These are phyloP conservation scores for Gossypium ekmanianum DNA, from an alignment of 345 rosid genomes.

Conservation along the genomic window DNA sequence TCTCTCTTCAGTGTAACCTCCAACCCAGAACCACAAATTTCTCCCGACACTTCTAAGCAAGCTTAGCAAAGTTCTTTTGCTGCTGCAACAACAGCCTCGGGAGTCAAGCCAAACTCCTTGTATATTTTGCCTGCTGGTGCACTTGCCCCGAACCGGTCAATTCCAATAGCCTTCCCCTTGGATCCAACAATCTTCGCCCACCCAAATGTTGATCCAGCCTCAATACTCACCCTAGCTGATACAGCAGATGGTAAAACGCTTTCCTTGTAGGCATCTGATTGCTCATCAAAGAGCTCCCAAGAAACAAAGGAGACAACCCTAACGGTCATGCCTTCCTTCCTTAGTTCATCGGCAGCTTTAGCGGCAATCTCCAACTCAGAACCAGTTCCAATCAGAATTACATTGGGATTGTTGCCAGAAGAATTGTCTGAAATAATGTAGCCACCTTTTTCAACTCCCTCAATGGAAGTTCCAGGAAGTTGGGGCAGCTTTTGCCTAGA, in stretches of 20 bases:
- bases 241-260: slow-evolving; percentile 76
- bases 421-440: slow-evolving; percentile 86
- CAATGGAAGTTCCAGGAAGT: slow-evolving; percentile 84
- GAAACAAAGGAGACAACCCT: slow-evolving; percentile 89
- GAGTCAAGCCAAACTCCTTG: slow-evolving; percentile 73
- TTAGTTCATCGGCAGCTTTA: slow-evolving; percentile 70
- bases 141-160: slow-evolving; percentile 88
- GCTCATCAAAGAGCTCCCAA: slow-evolving; percentile 86
- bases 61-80: slow-evolving; percentile 52
- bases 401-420: slow-evolving; percentile 83
- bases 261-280: slow-evolving; percentile 82
- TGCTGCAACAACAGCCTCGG: slow-evolving; percentile 68
- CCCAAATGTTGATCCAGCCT: slow-evolving; percentile 90
- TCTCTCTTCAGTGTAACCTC: slow-evolving; percentile 17
- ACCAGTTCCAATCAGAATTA: slow-evolving; percentile 93
- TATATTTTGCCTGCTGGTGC: slow-evolving; percentile 84
- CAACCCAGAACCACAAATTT: slow-evolving; percentile 13
- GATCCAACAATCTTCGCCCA: slow-evolving; percentile 73
- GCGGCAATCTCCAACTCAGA: slow-evolving; percentile 93
- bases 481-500: slow-evolving; percentile 93
- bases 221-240: slow-evolving; percentile 83
- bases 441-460: slow-evolving; percentile 91
- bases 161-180: slow-evolving; percentile 80
- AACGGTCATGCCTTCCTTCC: slow-evolving; percentile 83
- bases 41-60: background rate